Percentiles rank a stretch among this genome's conserved stretches.
Evolutionary conservation across 768 basidiomycete genomes (phyloP).

Genomic region (Mycena kentingensis): DNA sequence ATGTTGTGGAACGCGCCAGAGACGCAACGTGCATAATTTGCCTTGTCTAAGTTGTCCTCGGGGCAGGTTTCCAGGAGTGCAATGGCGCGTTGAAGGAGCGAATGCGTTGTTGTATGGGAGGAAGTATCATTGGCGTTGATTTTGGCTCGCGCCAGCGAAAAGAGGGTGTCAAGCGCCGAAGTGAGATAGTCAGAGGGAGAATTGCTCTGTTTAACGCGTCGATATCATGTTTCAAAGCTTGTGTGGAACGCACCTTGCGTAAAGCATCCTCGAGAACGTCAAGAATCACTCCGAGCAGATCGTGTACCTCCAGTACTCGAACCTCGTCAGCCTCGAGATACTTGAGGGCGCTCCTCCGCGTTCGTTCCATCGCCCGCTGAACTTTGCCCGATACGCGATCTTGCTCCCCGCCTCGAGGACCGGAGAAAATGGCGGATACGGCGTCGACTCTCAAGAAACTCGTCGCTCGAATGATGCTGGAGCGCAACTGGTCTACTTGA

Average conservation of each 20-base stretch:
- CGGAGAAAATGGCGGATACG: slow-evolving; percentile 16
- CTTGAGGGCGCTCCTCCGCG: slow-evolving; percentile 53
- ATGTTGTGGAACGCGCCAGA: slow-evolving; percentile 74
- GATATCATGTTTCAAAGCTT: neutral
- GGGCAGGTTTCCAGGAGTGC: slow-evolving; percentile 33
- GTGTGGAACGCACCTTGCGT: slow-evolving; percentile 28
- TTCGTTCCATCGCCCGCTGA: slow-evolving; percentile 60
- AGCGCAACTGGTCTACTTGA: slow-evolving; percentile 11
- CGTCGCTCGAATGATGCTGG: slow-evolving; percentile 26
- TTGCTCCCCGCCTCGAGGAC: slow-evolving; percentile 35
- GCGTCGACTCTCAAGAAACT: slow-evolving; percentile 21
- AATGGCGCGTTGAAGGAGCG: slow-evolving; percentile 48
- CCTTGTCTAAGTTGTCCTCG: slow-evolving; percentile 32
- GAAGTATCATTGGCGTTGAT: slow-evolving; percentile 43
- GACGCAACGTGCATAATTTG: slow-evolving; percentile 67
- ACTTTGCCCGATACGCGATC: slow-evolving; percentile 51
- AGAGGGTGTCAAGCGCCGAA: slow-evolving; percentile 55
- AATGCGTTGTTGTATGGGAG: slow-evolving; percentile 49
- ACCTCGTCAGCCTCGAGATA: slow-evolving; percentile 40
- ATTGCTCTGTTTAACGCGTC: slow-evolving; percentile 22
- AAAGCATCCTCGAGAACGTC: slow-evolving; percentile 33
- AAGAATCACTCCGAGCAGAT: slow-evolving; percentile 40
- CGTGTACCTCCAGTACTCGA: slow-evolving; percentile 15
- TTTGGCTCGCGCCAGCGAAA: slow-evolving; percentile 50
- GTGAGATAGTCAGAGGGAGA: slow-evolving; percentile 38